Percentiles rank a stretch among this genome's conserved stretches.
These are phyloP conservation scores for Aspergillus hortae DNA, from an alignment of 2,329 filamentous ascomycete species.

Conservation along the genomic window DNA sequence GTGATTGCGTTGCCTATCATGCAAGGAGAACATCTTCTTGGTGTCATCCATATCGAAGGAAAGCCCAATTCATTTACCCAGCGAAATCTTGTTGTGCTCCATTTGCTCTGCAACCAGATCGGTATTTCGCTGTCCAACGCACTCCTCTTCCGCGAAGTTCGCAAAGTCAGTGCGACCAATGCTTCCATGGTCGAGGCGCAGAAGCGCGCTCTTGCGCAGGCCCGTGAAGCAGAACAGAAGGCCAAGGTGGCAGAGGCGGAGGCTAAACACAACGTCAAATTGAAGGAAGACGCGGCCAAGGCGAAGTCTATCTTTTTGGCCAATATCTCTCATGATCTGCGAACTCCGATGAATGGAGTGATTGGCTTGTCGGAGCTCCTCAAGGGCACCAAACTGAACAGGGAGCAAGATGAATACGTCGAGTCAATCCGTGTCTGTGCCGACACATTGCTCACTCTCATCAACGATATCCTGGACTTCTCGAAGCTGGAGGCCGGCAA, in stretches of 20 bases:
- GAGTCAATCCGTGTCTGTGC: slow-evolving; percentile 64
- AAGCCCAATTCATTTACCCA: slow-evolving; percentile 64
- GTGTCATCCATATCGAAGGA: slow-evolving; percentile 60
- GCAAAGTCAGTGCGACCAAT: slow-evolving; percentile 61
- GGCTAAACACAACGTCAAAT: slow-evolving; percentile 61
- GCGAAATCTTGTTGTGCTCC: slow-evolving; percentile 50
- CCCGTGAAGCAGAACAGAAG: slow-evolving; percentile 60
- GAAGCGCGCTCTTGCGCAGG: slow-evolving; percentile 59
- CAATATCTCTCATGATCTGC: slow-evolving; percentile 83
- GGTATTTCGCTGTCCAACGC: slow-evolving; percentile 63
- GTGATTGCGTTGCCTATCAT: slow-evolving; percentile 62
- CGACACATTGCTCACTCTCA: slow-evolving; percentile 76
- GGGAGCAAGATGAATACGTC: slow-evolving; percentile 60
- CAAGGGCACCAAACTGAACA: slow-evolving; percentile 54
- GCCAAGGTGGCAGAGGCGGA: slow-evolving; percentile 63
- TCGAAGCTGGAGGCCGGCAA: slow-evolving; percentile 82
- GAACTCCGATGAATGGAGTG: slow-evolving; percentile 93
- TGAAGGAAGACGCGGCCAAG: slow-evolving; percentile 65
- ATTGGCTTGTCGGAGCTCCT: slow-evolving; percentile 68
- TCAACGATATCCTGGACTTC: slow-evolving; percentile 88
- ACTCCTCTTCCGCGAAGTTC: slow-evolving; percentile 58
- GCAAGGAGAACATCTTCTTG: slow-evolving; percentile 57
- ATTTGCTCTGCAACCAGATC: slow-evolving; percentile 62
- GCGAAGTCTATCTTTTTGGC: slow-evolving; percentile 94
- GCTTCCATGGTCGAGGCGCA: slow-evolving; percentile 64